A percentile compares a stretch with the other conserved stretches of the same genome.
phyloP scores from a whole-genome alignment of 352 stramenopile genomes.

The Globisporangium abappressorium region DNA sequence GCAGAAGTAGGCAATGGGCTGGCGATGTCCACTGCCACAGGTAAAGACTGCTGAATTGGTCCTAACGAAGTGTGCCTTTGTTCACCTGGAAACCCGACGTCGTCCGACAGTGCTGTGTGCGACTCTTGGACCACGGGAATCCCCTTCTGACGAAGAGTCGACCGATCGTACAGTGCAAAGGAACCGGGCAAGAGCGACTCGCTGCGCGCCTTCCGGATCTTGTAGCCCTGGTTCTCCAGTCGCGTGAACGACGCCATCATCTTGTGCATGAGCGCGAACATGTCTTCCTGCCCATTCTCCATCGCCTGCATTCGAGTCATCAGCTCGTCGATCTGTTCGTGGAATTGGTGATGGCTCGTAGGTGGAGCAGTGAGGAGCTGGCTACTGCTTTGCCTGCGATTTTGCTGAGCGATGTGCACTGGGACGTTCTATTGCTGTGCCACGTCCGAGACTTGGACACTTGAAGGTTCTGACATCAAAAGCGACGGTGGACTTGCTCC shows the following conservation, averaged over 20 bases:
- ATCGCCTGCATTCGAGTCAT: background rate
- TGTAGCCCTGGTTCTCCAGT: background rate
- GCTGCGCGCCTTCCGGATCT: background rate
- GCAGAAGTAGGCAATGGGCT: background rate
- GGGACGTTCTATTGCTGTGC: background rate
- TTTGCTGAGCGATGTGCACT: background rate
- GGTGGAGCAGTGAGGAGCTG: background rate
- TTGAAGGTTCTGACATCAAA: background rate
- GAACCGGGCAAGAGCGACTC: background rate
- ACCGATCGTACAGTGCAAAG: background rate
- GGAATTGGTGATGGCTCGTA: background rate
- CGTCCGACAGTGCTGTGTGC: background rate
- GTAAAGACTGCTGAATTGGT: background rate
- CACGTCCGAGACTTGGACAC: background rate
- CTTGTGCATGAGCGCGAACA: conserved; percentile 11
- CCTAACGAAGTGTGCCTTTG: background rate
- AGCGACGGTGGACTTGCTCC: background rate
- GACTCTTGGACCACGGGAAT: background rate
- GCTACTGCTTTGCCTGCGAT: background rate
- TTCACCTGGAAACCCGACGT: background rate
- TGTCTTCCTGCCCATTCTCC: conserved; percentile 1
- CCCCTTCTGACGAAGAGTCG: background rate
- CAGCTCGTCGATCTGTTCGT: conserved; percentile 1
- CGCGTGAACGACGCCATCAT: background rate
- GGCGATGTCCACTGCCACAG: background rate